Evolutionary conservation across 768 basidiomycete genomes (phyloP), one percentile per base, ranked within the genome.

Genomic region (Lactarius trivialis): DNA sequence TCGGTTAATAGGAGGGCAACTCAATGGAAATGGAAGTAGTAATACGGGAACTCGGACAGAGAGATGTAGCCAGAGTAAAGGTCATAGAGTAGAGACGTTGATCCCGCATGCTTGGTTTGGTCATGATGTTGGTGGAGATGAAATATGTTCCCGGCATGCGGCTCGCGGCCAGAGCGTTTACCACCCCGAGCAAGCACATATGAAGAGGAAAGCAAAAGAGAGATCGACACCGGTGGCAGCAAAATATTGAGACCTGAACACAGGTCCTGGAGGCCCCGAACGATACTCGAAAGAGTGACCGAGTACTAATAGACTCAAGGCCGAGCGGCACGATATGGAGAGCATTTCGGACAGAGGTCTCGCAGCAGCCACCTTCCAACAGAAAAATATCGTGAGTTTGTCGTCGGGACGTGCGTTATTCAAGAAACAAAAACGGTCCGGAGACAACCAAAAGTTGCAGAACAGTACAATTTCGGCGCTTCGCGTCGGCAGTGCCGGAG

Each of bases 381-480:
- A 36, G 36, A 36, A 36, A 36, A 2, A 5, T n/a, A 14, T 36
- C 36, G 14, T 36, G 36, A 36, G 8, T 7, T 33, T 33, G 33
- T 33, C 33, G 33, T 9, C 33, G 8, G 33, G 33, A 33, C 33
- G 33, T 33, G 33, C 1, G 4, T 33, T 33, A 1, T 33, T 33
- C 4, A 33, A n/a, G n/a, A n/a, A n/a, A n/a, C 6, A 33, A 9
- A 8, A 33, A 33, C 8, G 8, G 33, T 33, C 33, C 33, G 33
- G 33, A 33, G 8, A 33, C 33, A 33, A 33, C 33, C 33, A 33
- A 7, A 7, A 33, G 33, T 7, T 33, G 30, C n/a, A n/a, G n/a
- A n/a, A n/a, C n/a, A n/a, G n/a, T 50, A 64, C 63, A 8, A 24
- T 45, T 56, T 56, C 63, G 58, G 63, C 48, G 57, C 36, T 51